Conservation (phyloP, 2,329 filamentous ascomycete species). For the Aspergillus sp. region DNA sequence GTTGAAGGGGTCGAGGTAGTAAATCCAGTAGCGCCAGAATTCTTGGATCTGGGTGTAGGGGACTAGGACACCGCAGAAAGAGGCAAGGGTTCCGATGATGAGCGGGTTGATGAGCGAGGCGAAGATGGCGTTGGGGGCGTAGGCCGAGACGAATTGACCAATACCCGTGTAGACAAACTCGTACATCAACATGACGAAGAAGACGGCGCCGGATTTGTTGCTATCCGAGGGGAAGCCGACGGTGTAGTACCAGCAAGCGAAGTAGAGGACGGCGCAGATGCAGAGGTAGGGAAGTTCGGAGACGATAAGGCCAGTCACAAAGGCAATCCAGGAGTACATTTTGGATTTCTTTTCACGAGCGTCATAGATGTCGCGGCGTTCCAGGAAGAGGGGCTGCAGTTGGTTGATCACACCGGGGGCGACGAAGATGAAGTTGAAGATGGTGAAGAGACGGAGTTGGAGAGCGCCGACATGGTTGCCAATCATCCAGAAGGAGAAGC, state of each 20-base stretch:
- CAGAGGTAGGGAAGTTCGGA: conserved; percentile 70
- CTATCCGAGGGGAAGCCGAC: conserved; percentile 53
- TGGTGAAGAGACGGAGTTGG: conserved; percentile 72
- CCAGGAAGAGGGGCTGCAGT: conserved; percentile 69
- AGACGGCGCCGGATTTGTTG: conserved; percentile 50
- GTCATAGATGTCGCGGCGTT: conserved; percentile 68
- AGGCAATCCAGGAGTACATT: conserved; percentile 75
- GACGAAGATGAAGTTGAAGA: conserved; percentile 63
- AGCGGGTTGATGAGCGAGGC: conserved; percentile 74
- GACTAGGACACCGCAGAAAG: conserved; percentile 35
- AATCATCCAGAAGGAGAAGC: conserved; percentile 67
- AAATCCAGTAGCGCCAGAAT: conserved; percentile 39
- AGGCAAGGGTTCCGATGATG: conserved; percentile 56
- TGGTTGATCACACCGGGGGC: conserved; percentile 46
- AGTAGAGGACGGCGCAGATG: conserved; percentile 66
- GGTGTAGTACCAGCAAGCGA: conserved; percentile 72
- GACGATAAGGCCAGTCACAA: conserved; percentile 68
- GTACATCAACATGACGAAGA: conserved; percentile 73
- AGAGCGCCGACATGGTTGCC: conserved; percentile 65
- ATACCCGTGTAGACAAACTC: conserved; percentile 70
- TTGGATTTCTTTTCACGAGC: conserved; percentile 67
- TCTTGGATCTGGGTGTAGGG: conserved; percentile 33
- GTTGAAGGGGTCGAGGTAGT: conserved; percentile 36
- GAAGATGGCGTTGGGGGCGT: conserved; percentile 67
- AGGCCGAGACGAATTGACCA: conserved; percentile 78